phyloP scores from a whole-genome alignment of 176 grass and related monocot genomes.

The Zoysia japonica region DNA sequence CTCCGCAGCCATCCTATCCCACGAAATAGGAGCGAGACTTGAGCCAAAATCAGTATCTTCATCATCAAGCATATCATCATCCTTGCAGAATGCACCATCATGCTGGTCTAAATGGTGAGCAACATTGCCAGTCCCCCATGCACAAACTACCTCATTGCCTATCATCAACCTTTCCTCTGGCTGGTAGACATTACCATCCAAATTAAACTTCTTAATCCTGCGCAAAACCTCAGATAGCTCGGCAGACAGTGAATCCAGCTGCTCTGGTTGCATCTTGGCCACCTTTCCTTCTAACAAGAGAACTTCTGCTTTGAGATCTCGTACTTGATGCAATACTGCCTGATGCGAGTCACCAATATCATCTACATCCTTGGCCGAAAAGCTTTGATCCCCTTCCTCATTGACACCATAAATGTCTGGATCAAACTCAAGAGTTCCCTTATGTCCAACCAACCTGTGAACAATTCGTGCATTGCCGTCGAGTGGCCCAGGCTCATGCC shows the following conservation, averaged over 20 bases:
- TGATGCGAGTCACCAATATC: conserved; percentile 61
- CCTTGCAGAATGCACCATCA: conserved; percentile 66
- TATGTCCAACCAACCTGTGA: conserved; percentile 88
- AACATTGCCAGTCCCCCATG: conserved; percentile 58
- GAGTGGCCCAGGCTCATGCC: conserved; percentile 91
- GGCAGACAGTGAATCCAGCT: conserved; percentile 54
- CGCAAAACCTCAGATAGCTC: conserved; percentile 77
- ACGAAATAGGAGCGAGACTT: conserved; percentile 79
- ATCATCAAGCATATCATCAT: conserved; percentile 90
- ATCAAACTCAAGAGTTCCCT: conserved; percentile 82
- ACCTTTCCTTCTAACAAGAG: conserved; percentile 69
- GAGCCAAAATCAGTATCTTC: conserved; percentile 91
- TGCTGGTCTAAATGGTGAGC: conserved; percentile 60
- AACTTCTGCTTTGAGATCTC: conserved; percentile 70
- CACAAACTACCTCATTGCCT: conserved; percentile 52
- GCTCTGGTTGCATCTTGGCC: conserved; percentile 65
- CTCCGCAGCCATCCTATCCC: conserved; percentile 81
- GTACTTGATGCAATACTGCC: conserved; percentile 67
- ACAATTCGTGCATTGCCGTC: conserved; percentile 98
- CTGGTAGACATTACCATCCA: conserved; percentile 57
- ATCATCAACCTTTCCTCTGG: conserved; percentile 62
- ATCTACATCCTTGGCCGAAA: conserved; percentile 51
- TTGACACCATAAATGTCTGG: conserved; percentile 75
- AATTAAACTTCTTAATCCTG: conserved; percentile 75
- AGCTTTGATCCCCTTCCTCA: conserved; percentile 68